Base-by-base conservation (phyloP, 345 rosid species). In the Lepidium aucheri region DNA sequence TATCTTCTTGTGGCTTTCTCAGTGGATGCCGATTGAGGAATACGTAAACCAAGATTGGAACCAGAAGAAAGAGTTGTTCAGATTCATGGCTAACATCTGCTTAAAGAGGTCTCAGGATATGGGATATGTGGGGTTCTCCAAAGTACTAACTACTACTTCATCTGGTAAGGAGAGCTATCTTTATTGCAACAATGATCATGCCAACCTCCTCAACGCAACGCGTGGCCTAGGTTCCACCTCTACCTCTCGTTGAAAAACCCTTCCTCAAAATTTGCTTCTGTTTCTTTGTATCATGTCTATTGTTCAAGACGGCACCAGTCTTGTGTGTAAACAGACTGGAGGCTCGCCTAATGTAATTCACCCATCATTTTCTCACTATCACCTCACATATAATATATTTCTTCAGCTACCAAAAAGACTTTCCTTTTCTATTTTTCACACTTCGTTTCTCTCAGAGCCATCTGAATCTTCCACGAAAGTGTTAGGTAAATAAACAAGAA, bases 11-110 rank as follows among this genome's bases (percentile, higher is more conserved):
- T n/a, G n/a, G 10, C 22, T 54, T 28, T 65, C 1, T 10, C 76
- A 88, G 96, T 91, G 96, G 91, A 91, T 91, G 88, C 69, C 81
- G 6, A 52, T 84, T 15, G 75, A 80, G 9, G 96, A 88, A 7
- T 91, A 86, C 22, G 79, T 84, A n/a, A 69, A 77, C n/a, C 91
- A 86, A 50, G 81, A 88, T 1, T 86, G 69, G 57, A 61, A 79
- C 46, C 64, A 58, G 28, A 8, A 59, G 13, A 75, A 85, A 6
- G 67, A 74, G 65, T 20, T 73, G 30, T 86, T 91, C 69, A 72
- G 57, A 28, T 52, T 63, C 53, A 52, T 82, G 32, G 88, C 87
- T 34, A 62, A 80, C 63, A 76, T 91, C 52, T 91, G 97, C 76
- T 43, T 53, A 16, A 60, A 76, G 10, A 86, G 73, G 70, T 59